These are phyloP conservation scores for Dothiorella sarmentorum DNA, from an alignment of 2,329 filamentous ascomycete genomes.

Conservation along the genomic window DNA sequence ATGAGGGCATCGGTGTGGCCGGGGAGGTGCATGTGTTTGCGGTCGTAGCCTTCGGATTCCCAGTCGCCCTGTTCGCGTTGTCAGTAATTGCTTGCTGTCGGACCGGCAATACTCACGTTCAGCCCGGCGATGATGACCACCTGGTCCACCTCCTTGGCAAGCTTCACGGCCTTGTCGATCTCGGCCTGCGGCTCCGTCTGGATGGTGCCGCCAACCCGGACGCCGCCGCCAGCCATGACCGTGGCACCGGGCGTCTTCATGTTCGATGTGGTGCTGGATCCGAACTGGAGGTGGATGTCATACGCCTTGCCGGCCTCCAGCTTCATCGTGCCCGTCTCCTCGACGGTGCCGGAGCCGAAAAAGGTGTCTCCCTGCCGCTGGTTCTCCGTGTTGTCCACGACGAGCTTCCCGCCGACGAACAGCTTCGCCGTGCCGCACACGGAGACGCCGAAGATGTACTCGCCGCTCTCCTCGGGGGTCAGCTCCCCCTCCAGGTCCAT, in stretches of 20 bases:
- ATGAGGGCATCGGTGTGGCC: conserved; percentile 59
- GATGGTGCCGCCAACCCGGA: conserved; percentile 60
- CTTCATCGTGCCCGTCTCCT: conserved; percentile 55
- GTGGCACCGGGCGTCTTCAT: conserved; percentile 14
- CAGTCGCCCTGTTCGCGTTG: conserved; percentile 20
- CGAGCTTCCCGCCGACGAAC: conserved; percentile 34
- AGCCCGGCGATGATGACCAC: conserved; percentile 62
- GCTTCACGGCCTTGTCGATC: conserved; percentile 21
- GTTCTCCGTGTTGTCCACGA: conserved; percentile 44
- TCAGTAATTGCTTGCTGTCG: neutral
- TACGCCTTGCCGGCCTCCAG: conserved; percentile 56
- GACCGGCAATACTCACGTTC: conserved; percentile 53
- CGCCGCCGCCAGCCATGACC: conserved; percentile 46
- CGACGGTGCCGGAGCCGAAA: conserved; percentile 60
- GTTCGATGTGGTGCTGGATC: conserved; percentile 16
- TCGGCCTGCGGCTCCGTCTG: conserved; percentile 47
- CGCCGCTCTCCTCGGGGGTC: conserved; percentile 18
- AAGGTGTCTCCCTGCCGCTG: conserved; percentile 59
- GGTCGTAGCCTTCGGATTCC: conserved; percentile 28
- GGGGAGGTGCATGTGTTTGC: conserved; percentile 26
- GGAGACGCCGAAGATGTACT: conserved; percentile 21
- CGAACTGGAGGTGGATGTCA: conserved; percentile 29
- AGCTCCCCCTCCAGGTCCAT: conserved; percentile 21
- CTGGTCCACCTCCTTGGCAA: conserved; percentile 55
- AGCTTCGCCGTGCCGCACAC: conserved; percentile 29